phyloP scores from a whole-genome alignment of 2,329 filamentous ascomycete species.

The Colletotrichum sansevieriae region DNA sequence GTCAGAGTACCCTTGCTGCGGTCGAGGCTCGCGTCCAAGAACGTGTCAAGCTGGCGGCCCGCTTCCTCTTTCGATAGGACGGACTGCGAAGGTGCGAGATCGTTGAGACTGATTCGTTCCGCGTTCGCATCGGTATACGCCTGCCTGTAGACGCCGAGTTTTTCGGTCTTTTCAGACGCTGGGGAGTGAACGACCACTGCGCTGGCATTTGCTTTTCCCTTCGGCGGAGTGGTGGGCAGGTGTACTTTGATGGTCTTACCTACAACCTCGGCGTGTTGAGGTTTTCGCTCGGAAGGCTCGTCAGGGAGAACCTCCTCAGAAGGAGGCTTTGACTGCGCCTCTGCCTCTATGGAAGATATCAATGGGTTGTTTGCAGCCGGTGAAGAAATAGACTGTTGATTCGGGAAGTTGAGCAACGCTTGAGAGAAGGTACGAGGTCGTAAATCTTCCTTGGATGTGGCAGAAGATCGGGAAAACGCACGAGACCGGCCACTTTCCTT shows the following conservation, averaged over 20 bases:
- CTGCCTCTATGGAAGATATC: conserved; percentile 10
- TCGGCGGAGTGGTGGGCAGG: conserved; percentile 26
- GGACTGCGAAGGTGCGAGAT: not conserved
- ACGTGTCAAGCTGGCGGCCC: not conserved
- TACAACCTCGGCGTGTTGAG: not conserved
- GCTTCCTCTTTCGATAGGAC: not conserved
- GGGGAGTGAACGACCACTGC: not conserved
- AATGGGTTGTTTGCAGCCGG: not conserved
- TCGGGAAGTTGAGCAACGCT: not conserved
- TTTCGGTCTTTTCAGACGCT: not conserved
- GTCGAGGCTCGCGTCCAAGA: not conserved
- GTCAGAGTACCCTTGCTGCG: not conserved
- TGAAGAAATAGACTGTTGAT: conserved; percentile 14
- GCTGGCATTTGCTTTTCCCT: not conserved
- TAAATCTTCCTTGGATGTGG: too few relatives aligned
- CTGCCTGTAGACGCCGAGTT: not conserved
- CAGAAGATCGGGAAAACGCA: too few relatives aligned
- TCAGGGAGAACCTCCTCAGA: conserved; percentile 46
- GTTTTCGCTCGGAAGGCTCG: conserved; percentile 8
- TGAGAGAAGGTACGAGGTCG: not conserved
- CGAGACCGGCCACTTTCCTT: not conserved
- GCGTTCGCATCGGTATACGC: not conserved
- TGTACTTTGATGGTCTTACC: conserved; percentile 24
- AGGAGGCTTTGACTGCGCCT: conserved; percentile 48
- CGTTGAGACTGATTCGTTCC: not conserved